Conservation (phyloP, 768 basidiomycete species). For the Xerocomellus amylosporus region DNA sequence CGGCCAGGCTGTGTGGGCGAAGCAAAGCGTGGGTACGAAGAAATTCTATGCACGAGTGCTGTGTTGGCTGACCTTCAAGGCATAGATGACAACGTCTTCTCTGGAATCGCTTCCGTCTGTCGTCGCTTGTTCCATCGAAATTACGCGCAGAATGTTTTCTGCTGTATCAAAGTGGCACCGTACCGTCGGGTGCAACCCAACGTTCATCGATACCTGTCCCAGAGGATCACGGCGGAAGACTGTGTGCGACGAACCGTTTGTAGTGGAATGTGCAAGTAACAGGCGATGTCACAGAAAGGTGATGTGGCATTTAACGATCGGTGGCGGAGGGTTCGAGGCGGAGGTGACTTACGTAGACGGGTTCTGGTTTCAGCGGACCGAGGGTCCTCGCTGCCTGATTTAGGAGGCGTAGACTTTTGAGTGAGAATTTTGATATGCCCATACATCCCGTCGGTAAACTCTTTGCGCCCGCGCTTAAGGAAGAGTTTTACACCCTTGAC, state of each 20-base stretch:
- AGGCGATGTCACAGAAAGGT: neutral
- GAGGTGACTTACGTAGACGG: conserved; percentile 32
- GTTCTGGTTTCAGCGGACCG: conserved; percentile 13
- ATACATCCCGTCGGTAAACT: conserved; percentile 57
- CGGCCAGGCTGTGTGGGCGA: conserved; percentile 33
- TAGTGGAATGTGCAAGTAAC: neutral
- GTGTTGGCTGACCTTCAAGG: conserved; percentile 50
- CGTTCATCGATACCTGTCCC: conserved; percentile 68
- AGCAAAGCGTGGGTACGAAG: neutral
- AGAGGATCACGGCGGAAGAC: conserved; percentile 72
- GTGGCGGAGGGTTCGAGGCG: conserved; percentile 19
- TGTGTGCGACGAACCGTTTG: conserved; percentile 19
- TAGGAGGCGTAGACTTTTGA: conserved; percentile 19
- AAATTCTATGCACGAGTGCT: neutral
- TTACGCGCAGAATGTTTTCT: conserved; percentile 54
- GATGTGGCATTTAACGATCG: conserved; percentile 16
- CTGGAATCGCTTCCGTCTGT: conserved; percentile 23
- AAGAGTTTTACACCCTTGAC: conserved; percentile 62
- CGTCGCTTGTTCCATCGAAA: conserved; percentile 47
- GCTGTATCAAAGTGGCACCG: conserved; percentile 57
- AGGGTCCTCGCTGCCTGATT: neutral
- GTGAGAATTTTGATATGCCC: conserved; percentile 61
- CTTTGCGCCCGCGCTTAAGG: conserved; percentile 35
- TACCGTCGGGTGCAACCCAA: conserved; percentile 51
- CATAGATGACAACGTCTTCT: conserved; percentile 57